Evolutionary conservation across 768 basidiomycete species (phyloP).

Genomic region (Terana coerulea): DNA sequence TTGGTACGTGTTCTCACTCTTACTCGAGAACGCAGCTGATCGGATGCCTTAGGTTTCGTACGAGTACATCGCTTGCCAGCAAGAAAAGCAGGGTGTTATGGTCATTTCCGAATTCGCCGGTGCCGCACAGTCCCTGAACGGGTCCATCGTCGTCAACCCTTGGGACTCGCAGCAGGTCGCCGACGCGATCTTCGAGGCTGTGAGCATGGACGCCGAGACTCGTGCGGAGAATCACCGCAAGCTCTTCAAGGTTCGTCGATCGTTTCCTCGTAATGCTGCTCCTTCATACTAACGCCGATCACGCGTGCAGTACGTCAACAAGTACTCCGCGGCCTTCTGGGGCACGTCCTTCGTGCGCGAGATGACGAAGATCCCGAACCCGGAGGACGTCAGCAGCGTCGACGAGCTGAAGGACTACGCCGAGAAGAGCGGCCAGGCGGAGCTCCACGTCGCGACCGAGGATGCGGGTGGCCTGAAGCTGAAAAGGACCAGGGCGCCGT

Average conservation of each 20-base stretch:
- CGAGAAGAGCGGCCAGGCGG: constrained; percentile 21
- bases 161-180: constrained; percentile 99
- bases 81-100: constrained; percentile 91
- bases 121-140: constrained; percentile 93
- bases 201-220: constrained; percentile 79
- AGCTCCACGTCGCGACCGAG: constrained; percentile 24
- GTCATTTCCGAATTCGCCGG: constrained; percentile 99
- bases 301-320: constrained; percentile 67
- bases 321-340: constrained; percentile 93
- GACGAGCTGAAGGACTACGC: constrained; percentile 20
- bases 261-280: neutral
- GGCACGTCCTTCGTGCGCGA: constrained; percentile 87
- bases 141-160: constrained; percentile 95
- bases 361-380: constrained; percentile 53
- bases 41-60: constrained; percentile 77
- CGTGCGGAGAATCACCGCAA: constrained; percentile 94
- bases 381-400: constrained; percentile 13
- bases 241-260: constrained; percentile 67
- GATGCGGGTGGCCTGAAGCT: constrained; percentile 20
- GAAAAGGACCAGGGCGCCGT: constrained; percentile 22
- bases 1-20: constrained; percentile 54
- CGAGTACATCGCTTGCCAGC: constrained; percentile 96
- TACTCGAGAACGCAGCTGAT: constrained; percentile 22
- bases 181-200: constrained; percentile 93
- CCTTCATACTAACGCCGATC: neutral